phyloP scores from a whole-genome alignment of 2,329 filamentous ascomycete genomes.

The Laburnicola sp. region DNA sequence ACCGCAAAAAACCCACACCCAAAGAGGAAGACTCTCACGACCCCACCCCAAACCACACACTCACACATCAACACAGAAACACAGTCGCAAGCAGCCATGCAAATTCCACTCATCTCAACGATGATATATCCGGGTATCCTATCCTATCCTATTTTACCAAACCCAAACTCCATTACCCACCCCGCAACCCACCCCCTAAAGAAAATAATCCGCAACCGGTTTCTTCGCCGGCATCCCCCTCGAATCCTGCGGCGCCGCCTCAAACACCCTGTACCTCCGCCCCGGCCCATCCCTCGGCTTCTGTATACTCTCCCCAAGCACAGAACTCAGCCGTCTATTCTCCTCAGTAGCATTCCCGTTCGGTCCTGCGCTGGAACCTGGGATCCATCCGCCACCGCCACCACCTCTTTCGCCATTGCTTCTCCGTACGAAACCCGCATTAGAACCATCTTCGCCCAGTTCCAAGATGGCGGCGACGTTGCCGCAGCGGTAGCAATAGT shows the following conservation, averaged over 20 bases:
- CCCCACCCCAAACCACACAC: too few species aligned
- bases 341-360: conserved; percentile 34
- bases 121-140: conserved; percentile 9
- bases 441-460: conserved; percentile 76
- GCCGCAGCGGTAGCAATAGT: conserved; percentile 60
- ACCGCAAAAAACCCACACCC: too few species aligned
- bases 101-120: too few species aligned
- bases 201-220: conserved; percentile 94
- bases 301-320: conserved; percentile 49
- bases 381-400: conserved; percentile 43
- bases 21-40: too few species aligned
- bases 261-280: conserved; percentile 89
- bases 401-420: conserved; percentile 70
- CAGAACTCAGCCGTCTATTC: conserved; percentile 42
- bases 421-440: conserved; percentile 51
- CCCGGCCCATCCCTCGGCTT: conserved; percentile 68
- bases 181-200: conserved; percentile 50
- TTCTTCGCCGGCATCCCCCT: conserved; percentile 99
- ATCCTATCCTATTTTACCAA: background rate
- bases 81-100: too few species aligned
- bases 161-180: conserved; percentile 1
- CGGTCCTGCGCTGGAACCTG: conserved; percentile 36
- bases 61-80: too few species aligned
- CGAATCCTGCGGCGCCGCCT: conserved; percentile 93
- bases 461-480: conserved; percentile 87